These are phyloP conservation scores for Breviolum minutum DNA, from an alignment of 73 alveolate genomes.

Conservation along the genomic window DNA sequence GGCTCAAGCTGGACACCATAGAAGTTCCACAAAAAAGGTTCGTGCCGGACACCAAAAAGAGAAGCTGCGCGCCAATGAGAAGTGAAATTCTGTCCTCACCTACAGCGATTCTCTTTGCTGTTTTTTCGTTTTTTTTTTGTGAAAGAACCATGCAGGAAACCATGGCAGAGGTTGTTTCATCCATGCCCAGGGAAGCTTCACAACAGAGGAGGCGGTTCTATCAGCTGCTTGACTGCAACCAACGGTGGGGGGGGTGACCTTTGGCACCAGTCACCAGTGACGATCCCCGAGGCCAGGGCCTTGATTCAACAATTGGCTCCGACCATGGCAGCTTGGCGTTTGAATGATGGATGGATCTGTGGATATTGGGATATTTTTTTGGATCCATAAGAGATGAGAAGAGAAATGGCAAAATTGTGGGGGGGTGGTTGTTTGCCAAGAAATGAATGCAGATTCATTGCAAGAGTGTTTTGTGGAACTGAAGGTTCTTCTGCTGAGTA, in stretches of 20 bases:
- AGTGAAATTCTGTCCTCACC: too few relatives aligned
- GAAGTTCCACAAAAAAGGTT: neutral
- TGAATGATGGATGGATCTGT: neutral
- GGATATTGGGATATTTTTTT: neutral
- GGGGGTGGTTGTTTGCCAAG: neutral
- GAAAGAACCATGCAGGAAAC: neutral
- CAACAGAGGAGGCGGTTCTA: neutral
- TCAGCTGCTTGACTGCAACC: neutral
- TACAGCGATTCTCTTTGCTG: too few relatives aligned
- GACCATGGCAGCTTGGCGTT: constrained; percentile 22
- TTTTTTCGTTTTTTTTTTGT: too few relatives aligned
- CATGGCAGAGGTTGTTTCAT: neutral
- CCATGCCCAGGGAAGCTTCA: neutral
- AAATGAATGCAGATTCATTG: too few relatives aligned
- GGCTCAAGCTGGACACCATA: neutral
- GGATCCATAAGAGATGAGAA: neutral
- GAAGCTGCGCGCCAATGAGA: too few relatives aligned
- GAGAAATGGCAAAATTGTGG: neutral
- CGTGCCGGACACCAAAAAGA: too few relatives aligned
- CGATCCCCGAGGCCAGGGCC: constrained; percentile 6
- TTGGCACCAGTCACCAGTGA: neutral
- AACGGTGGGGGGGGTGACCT: neutral
- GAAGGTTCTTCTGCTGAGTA: too few relatives aligned
- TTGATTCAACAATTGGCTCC: constrained; percentile 67
- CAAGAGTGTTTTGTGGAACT: too few relatives aligned